These are phyloP conservation scores for Filobasidium wieringae DNA, from an alignment of 768 basidiomycete genomes.

Conservation along the genomic window DNA sequence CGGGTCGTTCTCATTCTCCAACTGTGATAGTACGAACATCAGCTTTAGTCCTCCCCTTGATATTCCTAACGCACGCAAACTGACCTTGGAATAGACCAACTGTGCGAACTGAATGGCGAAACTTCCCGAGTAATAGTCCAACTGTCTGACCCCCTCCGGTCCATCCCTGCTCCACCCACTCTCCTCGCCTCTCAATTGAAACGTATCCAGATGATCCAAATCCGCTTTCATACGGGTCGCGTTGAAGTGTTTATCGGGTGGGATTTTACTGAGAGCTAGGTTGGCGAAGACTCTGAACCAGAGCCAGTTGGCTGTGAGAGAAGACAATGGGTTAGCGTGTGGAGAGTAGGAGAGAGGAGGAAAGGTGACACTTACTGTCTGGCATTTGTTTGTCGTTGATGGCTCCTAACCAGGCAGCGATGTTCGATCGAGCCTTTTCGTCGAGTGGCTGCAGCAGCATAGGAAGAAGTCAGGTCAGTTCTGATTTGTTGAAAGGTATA, in stretches of 20 bases:
- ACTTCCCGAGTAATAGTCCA: slow-evolving; percentile 67
- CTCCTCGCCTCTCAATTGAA: slow-evolving; percentile 52
- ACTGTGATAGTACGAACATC: slow-evolving; percentile 17
- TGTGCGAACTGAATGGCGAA: slow-evolving; percentile 70
- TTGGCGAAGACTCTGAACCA: slow-evolving; percentile 75
- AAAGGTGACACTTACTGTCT: slow-evolving; percentile 42
- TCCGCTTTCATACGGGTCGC: slow-evolving; percentile 57
- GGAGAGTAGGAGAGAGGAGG: not conserved
- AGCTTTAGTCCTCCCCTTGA: no score
- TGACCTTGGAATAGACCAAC: slow-evolving; percentile 52
- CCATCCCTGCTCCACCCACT: slow-evolving; percentile 59
- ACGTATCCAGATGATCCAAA: slow-evolving; percentile 63
- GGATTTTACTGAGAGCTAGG: slow-evolving; percentile 54
- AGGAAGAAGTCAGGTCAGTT: no score
- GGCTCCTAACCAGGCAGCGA: slow-evolving; percentile 57
- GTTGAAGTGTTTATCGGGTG: slow-evolving; percentile 48
- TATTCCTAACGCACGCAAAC: no score
- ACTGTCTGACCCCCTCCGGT: slow-evolving; percentile 62
- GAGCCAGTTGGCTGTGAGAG: slow-evolving; percentile 53
- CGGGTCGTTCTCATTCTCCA: slow-evolving; percentile 53
- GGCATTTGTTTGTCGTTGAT: slow-evolving; percentile 77
- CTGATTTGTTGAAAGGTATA: no score
- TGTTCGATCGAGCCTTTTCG: slow-evolving; percentile 47
- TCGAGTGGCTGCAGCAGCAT: slow-evolving; percentile 42
- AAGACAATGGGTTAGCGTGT: not conserved